phyloP scores from a whole-genome alignment of 352 stramenopile genomes.

The Aphanomyces cochlioides region DNA sequence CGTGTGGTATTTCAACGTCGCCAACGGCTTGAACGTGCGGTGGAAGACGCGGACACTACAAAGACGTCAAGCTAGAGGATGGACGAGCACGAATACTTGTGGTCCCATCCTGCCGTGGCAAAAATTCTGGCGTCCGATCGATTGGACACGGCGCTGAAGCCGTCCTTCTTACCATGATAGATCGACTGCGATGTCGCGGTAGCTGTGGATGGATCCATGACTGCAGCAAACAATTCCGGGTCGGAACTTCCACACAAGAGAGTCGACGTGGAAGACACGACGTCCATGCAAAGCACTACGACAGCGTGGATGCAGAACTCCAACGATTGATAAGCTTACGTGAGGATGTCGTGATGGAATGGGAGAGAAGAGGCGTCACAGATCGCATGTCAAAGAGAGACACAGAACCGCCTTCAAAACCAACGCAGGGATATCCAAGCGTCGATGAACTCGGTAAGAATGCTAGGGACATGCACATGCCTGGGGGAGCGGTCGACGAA shows the following conservation, averaged over 20 bases:
- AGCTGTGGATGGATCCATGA: slow-evolving; percentile 46
- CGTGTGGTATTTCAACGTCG: slow-evolving; percentile 73
- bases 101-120: slow-evolving; percentile 73
- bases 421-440: slow-evolving; percentile 41
- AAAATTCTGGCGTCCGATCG: slow-evolving; percentile 71
- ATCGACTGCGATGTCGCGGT: slow-evolving; percentile 43
- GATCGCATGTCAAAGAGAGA: slow-evolving; percentile 57
- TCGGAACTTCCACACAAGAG: slow-evolving; percentile 58
- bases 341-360: not conserved
- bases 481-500: slow-evolving; percentile 7
- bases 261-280: slow-evolving; percentile 47
- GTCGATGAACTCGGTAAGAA: not conserved
- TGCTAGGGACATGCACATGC: slow-evolving; percentile 49
- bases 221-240: slow-evolving; percentile 40
- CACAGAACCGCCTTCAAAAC: slow-evolving; percentile 70
- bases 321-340: not conserved
- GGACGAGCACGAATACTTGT: slow-evolving; percentile 36
- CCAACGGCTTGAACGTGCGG: slow-evolving; percentile 68
- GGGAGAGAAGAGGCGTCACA: not conserved
- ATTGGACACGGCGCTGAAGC: slow-evolving; percentile 64
- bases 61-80: slow-evolving; percentile 1
- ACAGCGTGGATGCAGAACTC: not conserved
- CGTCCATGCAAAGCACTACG: slow-evolving; percentile 67
- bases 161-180: slow-evolving; percentile 55
- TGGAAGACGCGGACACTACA: slow-evolving; percentile 67